phyloP scores from a whole-genome alignment of 2,329 filamentous ascomycete genomes.

The Colletotrichum sp. region DNA sequence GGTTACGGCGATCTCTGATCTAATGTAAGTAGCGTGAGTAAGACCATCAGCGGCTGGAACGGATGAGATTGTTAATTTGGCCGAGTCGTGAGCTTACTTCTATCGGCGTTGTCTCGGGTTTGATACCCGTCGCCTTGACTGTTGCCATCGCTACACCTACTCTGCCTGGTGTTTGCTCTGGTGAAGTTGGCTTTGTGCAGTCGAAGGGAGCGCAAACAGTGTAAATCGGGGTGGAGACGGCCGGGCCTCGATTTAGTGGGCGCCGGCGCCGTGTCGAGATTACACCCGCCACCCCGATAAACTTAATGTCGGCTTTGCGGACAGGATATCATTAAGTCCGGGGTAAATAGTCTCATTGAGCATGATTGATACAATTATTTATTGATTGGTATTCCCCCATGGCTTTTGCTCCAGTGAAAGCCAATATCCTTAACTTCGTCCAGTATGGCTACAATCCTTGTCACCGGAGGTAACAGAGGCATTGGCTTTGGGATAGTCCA shows the following conservation, averaged over 20 bases:
- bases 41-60: background rate
- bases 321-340: background rate
- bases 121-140: background rate
- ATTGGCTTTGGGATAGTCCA: background rate
- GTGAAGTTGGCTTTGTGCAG: background rate
- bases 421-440: background rate
- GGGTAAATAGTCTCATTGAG: background rate
- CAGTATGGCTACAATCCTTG: background rate
- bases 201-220: background rate
- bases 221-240: background rate
- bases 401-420: background rate
- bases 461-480: background rate
- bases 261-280: background rate
- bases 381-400: background rate
- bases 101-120: background rate
- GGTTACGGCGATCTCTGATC: slow-evolving; percentile 3
- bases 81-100: background rate
- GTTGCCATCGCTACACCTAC: background rate
- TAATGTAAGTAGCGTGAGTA: background rate
- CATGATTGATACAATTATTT: background rate
- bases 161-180: background rate
- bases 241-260: background rate
- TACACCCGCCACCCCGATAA: background rate
- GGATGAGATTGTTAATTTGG: background rate
- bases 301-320: background rate